Evolutionary conservation across 129 eudicot genomes (phyloP).

Genomic region (Sambucus nigra): DNA sequence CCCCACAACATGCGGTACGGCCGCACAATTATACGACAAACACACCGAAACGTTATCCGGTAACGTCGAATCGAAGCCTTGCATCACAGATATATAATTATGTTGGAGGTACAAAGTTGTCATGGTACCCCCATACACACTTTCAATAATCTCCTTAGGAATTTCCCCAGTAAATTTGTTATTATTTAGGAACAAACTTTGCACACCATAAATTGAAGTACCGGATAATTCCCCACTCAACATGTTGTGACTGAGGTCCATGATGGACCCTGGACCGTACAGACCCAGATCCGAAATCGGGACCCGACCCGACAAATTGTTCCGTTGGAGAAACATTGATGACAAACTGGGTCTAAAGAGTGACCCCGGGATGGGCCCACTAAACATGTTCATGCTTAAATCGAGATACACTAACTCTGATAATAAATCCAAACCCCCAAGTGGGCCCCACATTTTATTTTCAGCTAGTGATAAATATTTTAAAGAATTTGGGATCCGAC

Average conservation of each 20-base stretch:
- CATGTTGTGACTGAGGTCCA: constrained; percentile 66
- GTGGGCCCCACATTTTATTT: constrained; percentile 73
- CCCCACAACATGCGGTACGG: constrained; percentile 48
- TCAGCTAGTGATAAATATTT: constrained; percentile 52
- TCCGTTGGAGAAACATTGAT: constrained; percentile 67
- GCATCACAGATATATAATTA: constrained; percentile 44
- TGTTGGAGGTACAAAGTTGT: constrained; percentile 62
- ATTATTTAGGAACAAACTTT: constrained; percentile 44
- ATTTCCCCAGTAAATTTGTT: constrained; percentile 45
- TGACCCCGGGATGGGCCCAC: constrained; percentile 62
- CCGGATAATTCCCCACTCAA: constrained; percentile 40
- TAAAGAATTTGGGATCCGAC: constrained; percentile 38
- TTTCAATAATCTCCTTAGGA: constrained; percentile 34
- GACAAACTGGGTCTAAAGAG: constrained; percentile 36
- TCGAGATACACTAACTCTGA: constrained; percentile 63
- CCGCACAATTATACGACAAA: constrained; percentile 61
- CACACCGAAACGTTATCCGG: constrained; percentile 57
- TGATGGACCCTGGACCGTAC: constrained; percentile 38
- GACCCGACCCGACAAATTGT: constrained; percentile 50
- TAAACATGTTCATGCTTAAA: constrained; percentile 68
- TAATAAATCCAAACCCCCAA: constrained; percentile 28
- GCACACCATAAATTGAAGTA: constrained; percentile 25
- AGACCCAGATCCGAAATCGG: background rate
- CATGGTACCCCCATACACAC: constrained; percentile 30
- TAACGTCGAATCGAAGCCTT: constrained; percentile 12